Percentiles rank a stretch among this genome's conserved stretches.
These are phyloP conservation scores for Melaleuca alternifolia DNA, from an alignment of 345 rosid species.

Conservation along the genomic window DNA sequence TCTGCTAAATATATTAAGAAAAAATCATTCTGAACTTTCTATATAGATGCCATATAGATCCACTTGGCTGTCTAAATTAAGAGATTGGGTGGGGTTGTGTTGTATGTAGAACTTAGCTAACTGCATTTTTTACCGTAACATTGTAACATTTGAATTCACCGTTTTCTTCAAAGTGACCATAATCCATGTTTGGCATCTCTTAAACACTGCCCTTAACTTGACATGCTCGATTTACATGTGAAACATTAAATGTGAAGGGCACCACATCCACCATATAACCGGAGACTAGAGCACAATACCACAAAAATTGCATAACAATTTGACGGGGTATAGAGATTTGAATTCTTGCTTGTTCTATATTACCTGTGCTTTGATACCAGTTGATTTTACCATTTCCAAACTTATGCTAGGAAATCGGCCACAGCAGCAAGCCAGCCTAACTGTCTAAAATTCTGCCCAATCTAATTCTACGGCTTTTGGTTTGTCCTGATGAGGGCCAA, in stretches of 20 bases:
- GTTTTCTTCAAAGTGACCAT: not conserved
- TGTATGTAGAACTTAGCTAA: not conserved
- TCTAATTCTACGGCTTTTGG: not conserved
- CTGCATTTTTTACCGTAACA: not conserved
- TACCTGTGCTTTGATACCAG: not conserved
- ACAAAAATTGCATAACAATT: not conserved
- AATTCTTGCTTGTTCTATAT: not conserved
- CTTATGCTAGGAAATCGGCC: not conserved
- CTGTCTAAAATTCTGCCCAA: not conserved
- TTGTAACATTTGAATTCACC: not conserved
- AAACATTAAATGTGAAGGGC: not conserved
- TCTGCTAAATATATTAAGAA: not conserved
- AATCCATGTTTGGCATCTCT: not conserved
- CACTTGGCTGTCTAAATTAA: not conserved
- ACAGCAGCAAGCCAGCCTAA: not conserved
- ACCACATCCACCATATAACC: not conserved
- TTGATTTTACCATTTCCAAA: not conserved
- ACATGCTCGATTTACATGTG: not conserved
- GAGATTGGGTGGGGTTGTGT: not conserved
- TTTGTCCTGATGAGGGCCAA: not conserved
- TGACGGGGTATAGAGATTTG: not conserved
- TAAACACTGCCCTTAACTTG: not conserved
- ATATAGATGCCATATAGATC: not conserved
- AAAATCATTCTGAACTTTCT: not conserved
- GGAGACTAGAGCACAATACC: not conserved